A percentile compares a stretch with the other conserved stretches of the same genome.
Conservation (phyloP, 345 rosid genomes). For the Angophora floribunda region DNA sequence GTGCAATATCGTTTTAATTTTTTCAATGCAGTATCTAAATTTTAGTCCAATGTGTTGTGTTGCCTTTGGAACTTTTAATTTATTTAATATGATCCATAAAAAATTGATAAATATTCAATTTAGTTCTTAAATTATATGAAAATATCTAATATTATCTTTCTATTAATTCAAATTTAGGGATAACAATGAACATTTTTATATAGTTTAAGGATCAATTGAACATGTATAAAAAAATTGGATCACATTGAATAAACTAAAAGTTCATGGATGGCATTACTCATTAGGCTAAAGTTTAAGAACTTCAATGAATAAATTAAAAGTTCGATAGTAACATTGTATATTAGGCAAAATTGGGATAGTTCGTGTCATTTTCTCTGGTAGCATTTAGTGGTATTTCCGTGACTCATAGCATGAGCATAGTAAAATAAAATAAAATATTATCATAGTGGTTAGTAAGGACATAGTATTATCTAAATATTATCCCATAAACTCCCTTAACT, state of each 20-base stretch:
- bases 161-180: neutral
- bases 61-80: neutral
- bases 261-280: neutral
- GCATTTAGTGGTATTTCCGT: neutral
- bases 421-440: neutral
- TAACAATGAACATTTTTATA: too few species aligned
- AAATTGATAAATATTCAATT: too few species aligned
- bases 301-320: too few species aligned
- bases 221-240: too few species aligned
- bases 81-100: too few species aligned
- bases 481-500: neutral
- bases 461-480: neutral
- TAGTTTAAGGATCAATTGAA: neutral
- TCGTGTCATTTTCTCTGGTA: too few species aligned
- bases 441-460: neutral
- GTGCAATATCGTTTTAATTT: too few species aligned
- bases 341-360: neutral
- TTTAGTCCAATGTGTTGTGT: neutral
- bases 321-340: too few species aligned
- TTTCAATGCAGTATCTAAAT: neutral
- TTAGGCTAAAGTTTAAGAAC: neutral
- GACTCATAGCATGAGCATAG: neutral
- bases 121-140: neutral
- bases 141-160: neutral
- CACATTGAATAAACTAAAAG: too few species aligned